Percentiles rank a stretch among this genome's conserved stretches.
phyloP scores from a whole-genome alignment of 805 yeast species.

The Barnettozyma siamensis region DNA sequence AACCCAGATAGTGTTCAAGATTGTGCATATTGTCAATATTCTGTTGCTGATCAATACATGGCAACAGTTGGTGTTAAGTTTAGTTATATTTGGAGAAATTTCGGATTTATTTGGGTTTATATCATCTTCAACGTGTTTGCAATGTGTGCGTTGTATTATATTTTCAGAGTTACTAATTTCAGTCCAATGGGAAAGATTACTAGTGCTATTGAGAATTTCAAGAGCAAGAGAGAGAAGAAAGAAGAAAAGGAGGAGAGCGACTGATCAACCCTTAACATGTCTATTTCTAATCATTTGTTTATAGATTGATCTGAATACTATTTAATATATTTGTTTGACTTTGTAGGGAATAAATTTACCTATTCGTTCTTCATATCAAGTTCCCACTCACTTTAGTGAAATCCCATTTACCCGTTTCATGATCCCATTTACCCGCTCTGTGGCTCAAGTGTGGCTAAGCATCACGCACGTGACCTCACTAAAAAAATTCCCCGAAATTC shows the following conservation, averaged over 20 bases:
- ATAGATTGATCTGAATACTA: too few species aligned
- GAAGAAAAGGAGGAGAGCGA: not conserved
- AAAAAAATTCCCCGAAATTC: too few species aligned
- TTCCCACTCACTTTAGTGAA: too few species aligned
- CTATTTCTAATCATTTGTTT: too few species aligned
- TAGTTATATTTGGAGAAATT: slow-evolving; percentile 55
- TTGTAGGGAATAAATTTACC: too few species aligned
- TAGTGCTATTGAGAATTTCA: not conserved
- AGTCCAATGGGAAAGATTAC: not conserved
- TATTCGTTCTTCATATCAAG: too few species aligned
- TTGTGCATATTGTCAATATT: slow-evolving; percentile 44
- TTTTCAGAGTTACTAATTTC: slow-evolving; percentile 11
- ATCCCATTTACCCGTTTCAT: too few species aligned
- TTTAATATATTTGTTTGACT: too few species aligned
- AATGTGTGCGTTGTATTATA: slow-evolving; percentile 25
- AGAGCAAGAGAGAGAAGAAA: slow-evolving; percentile 1
- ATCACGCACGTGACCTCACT: too few species aligned
- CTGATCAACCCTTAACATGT: too few species aligned
- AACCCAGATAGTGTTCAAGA: slow-evolving; percentile 43
- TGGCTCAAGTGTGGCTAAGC: too few species aligned
- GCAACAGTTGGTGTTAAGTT: slow-evolving; percentile 37
- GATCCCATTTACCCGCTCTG: too few species aligned
- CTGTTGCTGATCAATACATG: slow-evolving; percentile 44
- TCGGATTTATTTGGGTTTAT: slow-evolving; percentile 57
- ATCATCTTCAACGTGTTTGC: slow-evolving; percentile 28